Conservation (phyloP, 116 monocot genomes). For the Posidonia oceanica region DNA sequence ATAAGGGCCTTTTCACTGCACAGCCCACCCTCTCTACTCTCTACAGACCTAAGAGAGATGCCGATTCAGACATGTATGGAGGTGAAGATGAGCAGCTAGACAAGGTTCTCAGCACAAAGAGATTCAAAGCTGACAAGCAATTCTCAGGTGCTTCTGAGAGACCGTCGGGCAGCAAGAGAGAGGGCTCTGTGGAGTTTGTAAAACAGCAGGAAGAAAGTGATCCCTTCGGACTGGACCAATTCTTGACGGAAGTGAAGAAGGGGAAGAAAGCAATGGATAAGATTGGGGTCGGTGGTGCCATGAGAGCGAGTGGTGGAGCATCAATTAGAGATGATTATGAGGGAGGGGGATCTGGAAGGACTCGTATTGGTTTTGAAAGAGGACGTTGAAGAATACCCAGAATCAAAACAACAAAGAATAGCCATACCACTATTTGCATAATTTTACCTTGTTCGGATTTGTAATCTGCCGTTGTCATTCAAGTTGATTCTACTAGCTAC, state of each 20-base stretch:
- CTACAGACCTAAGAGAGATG: constrained; percentile 83
- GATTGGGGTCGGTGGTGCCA: constrained; percentile 83
- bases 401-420: neutral
- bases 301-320: constrained; percentile 89
- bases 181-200: constrained; percentile 84
- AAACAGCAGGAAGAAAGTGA: constrained; percentile 81
- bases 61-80: constrained; percentile 83
- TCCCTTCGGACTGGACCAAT: constrained; percentile 90
- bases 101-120: constrained; percentile 79
- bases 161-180: constrained; percentile 67
- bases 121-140: constrained; percentile 90
- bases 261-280: constrained; percentile 26
- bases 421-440: too few species aligned
- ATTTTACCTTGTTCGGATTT: too few species aligned
- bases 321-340: constrained; percentile 69
- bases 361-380: constrained; percentile 66
- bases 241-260: constrained; percentile 53
- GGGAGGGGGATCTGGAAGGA: constrained; percentile 91
- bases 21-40: constrained; percentile 88
- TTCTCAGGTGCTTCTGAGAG: constrained; percentile 74
- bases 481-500: too few species aligned
- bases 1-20: constrained; percentile 86
- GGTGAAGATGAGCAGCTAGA: constrained; percentile 90
- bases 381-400: constrained; percentile 5
- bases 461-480: too few species aligned